Evolutionary conservation across 768 basidiomycete genomes (phyloP), one percentile per base, ranked within the genome.

Genomic region (Pholiota conissans): DNA sequence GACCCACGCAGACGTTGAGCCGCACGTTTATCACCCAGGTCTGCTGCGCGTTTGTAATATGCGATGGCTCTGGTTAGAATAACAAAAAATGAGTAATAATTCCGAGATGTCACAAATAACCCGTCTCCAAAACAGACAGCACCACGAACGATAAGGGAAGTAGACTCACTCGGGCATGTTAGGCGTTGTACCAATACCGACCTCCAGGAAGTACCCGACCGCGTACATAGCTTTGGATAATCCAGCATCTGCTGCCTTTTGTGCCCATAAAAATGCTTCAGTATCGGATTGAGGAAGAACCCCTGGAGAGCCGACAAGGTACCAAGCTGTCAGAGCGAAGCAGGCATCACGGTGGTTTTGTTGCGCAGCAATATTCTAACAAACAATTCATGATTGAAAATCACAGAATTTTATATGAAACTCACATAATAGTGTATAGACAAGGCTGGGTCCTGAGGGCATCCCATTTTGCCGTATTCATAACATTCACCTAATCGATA

Each of bases 401-500:
- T 22, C 29, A 24, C 55, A 18, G 29, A 27, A 35, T 46, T 55
- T 22, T 51, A 57, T 20, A 55, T n/a, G 37, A 56, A n/a, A 82
- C 91, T 70, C 73, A 96, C 95, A 72, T 99, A 98, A 73, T 98
- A 98, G 74, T 99, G 97, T 65, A 99, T 99, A 46, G 93, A 96
- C 56, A 99, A 78, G 27, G 97, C 97, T 0, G 95, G 85, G 70
- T 99, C 97, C 69, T 95, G 92, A 16, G 97, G 97, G 67, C 97
- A 98, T 8, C 95, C 95, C 85, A 98, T 90, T 79, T 93, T 95
- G 32, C 97, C 97, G 71, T 98, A 99, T 77, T 99, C 97, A 71
- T 99, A 99, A 72, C 95, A 98, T 74, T 98, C 96, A 24, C 97
- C 97, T 56, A 98, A 76, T 58, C 93, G 87, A 75, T 95, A 93